Evolutionary conservation across 2,329 filamentous ascomycete genomes (phyloP), one percentile per base, ranked within the genome.

Genomic region (Ophiostoma montium): DNA sequence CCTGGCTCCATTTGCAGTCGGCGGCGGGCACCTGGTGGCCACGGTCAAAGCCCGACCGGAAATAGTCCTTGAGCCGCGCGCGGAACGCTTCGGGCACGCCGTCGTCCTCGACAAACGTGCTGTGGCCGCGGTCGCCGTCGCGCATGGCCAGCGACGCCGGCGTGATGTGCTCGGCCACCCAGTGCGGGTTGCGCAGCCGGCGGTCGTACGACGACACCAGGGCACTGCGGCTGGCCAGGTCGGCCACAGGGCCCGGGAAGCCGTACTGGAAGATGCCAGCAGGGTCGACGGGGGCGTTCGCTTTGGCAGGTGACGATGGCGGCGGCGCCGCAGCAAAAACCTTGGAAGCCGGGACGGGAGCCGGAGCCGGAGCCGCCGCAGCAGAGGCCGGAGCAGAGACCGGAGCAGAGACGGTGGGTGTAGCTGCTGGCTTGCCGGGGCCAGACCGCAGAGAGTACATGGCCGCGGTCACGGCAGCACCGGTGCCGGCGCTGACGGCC

Each of bases 1-100:
- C 66, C 67, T 98, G 92, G 54, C 81, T 86, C 89, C 92, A 98
- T 69, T 94, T 94, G 50, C 85, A 86, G 67, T 98, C 92, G 36
- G 92, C 92, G 6, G 92, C 92, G 10, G 92, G 92, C 10, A 96
- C 90, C 68, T 98, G 92, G 68, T 98, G 92, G 53, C 92, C 92
- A 35, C 92, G 79, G 66, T 98, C 92, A 65, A 94, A 98, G 59
- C 92, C 92, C 35, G 82, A 89, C 57, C 90, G 85, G 71, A 82
- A 89, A 71, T 98, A 98, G 71, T 98, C 92, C 65, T 86, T 84
- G 51, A 98, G 74, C 64, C 82, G 84, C 51, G 86, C 92, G 55
- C 89, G 84, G 72, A 95, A 98, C 67, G 84, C 82, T 47, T 83
- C 74, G 0, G 92, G 92, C 49, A 98, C 82, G 21, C 67, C 66